Evolutionary conservation across 2,329 filamentous ascomycete species (phyloP).

Genomic region (Tolypocladium amazonense): DNA sequence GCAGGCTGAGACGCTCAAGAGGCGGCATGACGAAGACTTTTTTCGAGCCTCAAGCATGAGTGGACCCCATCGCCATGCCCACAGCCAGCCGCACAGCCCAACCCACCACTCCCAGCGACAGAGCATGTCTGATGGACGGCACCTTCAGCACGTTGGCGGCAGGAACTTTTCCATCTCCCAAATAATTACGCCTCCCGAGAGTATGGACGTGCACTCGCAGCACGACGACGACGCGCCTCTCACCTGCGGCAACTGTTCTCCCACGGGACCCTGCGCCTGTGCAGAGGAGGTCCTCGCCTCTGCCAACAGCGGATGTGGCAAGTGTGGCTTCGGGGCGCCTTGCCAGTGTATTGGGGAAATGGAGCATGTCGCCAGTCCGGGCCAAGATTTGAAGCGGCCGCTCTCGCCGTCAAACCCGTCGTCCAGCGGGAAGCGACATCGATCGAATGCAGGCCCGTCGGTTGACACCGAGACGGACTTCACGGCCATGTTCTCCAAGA

Average conservation of each 20-base stretch:
- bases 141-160: slow-evolving; percentile 14
- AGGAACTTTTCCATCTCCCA: slow-evolving; percentile 44
- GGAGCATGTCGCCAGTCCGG: slow-evolving; percentile 32
- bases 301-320: slow-evolving; percentile 50
- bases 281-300: slow-evolving; percentile 46
- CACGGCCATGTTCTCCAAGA: slow-evolving; percentile 51
- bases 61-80: slow-evolving; percentile 12
- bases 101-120: slow-evolving; percentile 15
- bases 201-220: slow-evolving; percentile 17
- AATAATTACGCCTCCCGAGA: slow-evolving; percentile 44
- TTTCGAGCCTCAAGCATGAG: slow-evolving; percentile 17
- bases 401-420: slow-evolving; percentile 30
- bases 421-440: slow-evolving; percentile 45
- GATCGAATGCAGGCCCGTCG: slow-evolving; percentile 22
- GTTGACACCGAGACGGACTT: slow-evolving; percentile 66
- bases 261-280: slow-evolving; percentile 44
- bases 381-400: slow-evolving; percentile 35
- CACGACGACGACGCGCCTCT: slow-evolving; percentile 22
- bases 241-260: slow-evolving; percentile 46
- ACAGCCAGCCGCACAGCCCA: slow-evolving; percentile 16
- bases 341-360: slow-evolving; percentile 58
- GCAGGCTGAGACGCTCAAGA: slow-evolving; percentile 24
- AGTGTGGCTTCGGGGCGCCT: slow-evolving; percentile 49
- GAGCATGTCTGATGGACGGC: slow-evolving; percentile 15
- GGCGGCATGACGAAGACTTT: slow-evolving; percentile 16